phyloP scores from a whole-genome alignment of 345 rosid genomes.

The Firmiana major region DNA sequence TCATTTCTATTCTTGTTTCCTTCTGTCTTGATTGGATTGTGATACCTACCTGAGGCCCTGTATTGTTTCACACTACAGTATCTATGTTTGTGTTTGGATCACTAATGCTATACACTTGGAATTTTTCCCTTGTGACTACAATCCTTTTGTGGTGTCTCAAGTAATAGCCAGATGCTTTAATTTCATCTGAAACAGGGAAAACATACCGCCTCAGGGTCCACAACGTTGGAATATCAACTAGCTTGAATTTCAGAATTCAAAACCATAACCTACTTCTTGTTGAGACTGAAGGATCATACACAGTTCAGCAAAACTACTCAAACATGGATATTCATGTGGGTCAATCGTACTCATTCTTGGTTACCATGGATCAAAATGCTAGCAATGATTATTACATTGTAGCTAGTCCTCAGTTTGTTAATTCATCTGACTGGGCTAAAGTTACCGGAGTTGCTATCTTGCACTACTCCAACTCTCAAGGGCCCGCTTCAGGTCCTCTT shows the following conservation, averaged over 20 bases:
- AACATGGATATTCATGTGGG: conserved; percentile 95
- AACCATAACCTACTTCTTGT: conserved; percentile 82
- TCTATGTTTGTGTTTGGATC: neutral
- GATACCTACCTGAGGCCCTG: neutral
- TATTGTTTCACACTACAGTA: neutral
- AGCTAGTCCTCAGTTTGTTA: conserved; percentile 71
- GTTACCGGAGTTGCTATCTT: conserved; percentile 69
- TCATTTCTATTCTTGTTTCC: neutral
- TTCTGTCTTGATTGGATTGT: neutral
- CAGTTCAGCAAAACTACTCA: conserved; percentile 69
- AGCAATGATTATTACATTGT: conserved; percentile 78
- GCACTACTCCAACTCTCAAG: conserved; percentile 80
- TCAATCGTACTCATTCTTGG: conserved; percentile 88
- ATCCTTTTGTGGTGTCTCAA: conserved; percentile 1
- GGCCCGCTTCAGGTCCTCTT: conserved; percentile 86
- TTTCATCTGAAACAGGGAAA: conserved; percentile 48
- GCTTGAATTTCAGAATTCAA: conserved; percentile 88
- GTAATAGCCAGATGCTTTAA: conserved; percentile 9
- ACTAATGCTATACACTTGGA: neutral
- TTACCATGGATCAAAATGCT: conserved; percentile 86
- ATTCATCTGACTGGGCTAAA: conserved; percentile 46
- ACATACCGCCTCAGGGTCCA: conserved; percentile 87
- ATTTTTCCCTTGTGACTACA: neutral
- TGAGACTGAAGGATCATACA: conserved; percentile 95
- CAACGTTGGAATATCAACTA: conserved; percentile 78